A percentile compares a stretch with the other conserved stretches of the same genome.
Conservation (phyloP, 257 asterid species). For the Cynanchum wilfordii region DNA sequence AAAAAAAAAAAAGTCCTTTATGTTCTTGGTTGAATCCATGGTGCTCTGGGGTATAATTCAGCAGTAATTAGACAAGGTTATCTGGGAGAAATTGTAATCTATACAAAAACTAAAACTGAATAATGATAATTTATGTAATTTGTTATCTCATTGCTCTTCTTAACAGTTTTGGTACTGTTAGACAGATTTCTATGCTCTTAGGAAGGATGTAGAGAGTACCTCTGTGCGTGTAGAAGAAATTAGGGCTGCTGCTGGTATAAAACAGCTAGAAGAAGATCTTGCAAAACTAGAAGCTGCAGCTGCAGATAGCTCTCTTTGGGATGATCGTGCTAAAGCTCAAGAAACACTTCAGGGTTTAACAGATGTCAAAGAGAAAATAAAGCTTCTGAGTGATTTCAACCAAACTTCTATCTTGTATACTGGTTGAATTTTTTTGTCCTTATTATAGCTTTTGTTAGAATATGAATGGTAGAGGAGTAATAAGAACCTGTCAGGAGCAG, state of each 20-base stretch:
- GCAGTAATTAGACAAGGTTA: not conserved
- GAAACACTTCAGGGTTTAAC: constrained; percentile 84
- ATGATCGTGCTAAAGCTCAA: constrained; percentile 88
- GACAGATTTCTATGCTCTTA: constrained; percentile 81
- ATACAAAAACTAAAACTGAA: no score
- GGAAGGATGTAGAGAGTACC: constrained; percentile 70
- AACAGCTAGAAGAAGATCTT: constrained; percentile 58
- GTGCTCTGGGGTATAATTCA: not conserved
- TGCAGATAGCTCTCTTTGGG: constrained; percentile 83
- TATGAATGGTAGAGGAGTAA: not conserved
- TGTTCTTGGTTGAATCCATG: not conserved
- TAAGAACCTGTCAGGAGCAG: not conserved
- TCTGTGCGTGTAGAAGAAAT: constrained; percentile 76
- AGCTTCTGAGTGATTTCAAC: constrained; percentile 82
- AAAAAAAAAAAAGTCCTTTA: not conserved
- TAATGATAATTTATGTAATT: not conserved
- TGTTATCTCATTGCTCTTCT: not conserved
- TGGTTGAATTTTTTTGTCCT: not conserved
- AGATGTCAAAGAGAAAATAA: constrained; percentile 79
- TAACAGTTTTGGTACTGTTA: constrained; percentile 15
- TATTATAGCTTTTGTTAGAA: not conserved
- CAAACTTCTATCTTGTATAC: constrained; percentile 15
- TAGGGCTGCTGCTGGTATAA: constrained; percentile 69
- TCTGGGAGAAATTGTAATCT: no score
- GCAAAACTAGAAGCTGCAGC: constrained; percentile 76